Percentiles rank a stretch among this genome's conserved stretches.
phyloP scores from a whole-genome alignment of 2,329 filamentous ascomycete genomes.

The Teratosphaeria zuluensis region DNA sequence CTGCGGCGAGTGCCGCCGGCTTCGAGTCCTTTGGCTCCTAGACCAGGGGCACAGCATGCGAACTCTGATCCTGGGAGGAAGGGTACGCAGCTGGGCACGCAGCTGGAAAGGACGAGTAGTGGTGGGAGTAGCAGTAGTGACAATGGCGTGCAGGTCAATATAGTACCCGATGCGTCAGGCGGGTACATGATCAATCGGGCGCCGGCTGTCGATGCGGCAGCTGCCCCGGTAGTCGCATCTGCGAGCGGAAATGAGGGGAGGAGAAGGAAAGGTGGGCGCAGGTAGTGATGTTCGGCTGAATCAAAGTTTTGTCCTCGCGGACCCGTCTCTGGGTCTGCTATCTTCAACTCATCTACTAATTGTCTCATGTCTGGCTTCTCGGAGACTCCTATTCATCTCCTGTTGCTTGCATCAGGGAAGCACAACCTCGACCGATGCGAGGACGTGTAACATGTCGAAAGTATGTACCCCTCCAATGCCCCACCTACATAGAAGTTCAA shows the following conservation, averaged over 20 bases:
- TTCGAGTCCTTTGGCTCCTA: slow-evolving; percentile 14
- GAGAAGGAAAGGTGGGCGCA: slow-evolving; percentile 13
- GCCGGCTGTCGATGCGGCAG: slow-evolving; percentile 5
- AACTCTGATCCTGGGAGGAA: slow-evolving; percentile 12
- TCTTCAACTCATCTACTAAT: background rate
- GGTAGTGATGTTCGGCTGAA: slow-evolving; percentile 1
- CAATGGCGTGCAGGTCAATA: slow-evolving; percentile 22
- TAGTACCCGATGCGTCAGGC: slow-evolving; percentile 13
- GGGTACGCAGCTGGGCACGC: slow-evolving; percentile 13
- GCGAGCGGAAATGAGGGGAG: slow-evolving; percentile 12
- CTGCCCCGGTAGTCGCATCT: slow-evolving; percentile 1
- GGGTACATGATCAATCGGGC: slow-evolving; percentile 14
- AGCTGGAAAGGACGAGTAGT: slow-evolving; percentile 7
- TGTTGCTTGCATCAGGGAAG: too few species aligned
- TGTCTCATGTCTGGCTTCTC: too few species aligned
- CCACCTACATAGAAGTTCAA: background rate
- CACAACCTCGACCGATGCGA: too few species aligned
- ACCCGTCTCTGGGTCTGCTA: background rate
- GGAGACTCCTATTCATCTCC: too few species aligned
- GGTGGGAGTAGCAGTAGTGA: slow-evolving; percentile 11
- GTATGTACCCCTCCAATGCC: background rate
- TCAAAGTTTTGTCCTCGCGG: background rate
- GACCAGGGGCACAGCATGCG: slow-evolving; percentile 2
- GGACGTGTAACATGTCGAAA: too few species aligned
- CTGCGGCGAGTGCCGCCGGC: slow-evolving; percentile 18